These are phyloP conservation scores for Alternaria arbusti DNA, from an alignment of 2,329 filamentous ascomycete species.

Conservation along the genomic window DNA sequence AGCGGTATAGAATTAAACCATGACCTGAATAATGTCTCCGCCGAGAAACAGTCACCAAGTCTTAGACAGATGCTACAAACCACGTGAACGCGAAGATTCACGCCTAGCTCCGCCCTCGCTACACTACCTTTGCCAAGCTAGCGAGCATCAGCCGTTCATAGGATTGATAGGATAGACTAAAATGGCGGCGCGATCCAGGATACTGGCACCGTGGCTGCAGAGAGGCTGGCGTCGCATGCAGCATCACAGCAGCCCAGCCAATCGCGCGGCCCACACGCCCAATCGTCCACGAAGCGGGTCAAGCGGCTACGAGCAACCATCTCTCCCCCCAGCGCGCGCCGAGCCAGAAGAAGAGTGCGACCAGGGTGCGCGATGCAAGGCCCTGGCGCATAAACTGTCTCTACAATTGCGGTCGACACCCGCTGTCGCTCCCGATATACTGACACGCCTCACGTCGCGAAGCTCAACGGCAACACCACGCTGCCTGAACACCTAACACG, in stretches of 20 bases:
- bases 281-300: constrained; percentile 16
- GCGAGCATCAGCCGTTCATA: constrained; percentile 19
- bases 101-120: constrained; percentile 11
- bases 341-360: constrained; percentile 2
- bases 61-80: neutral
- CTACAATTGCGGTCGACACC: constrained; percentile 40
- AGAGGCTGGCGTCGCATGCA: constrained; percentile 30
- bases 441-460: constrained; percentile 48
- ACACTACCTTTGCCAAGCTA: constrained; percentile 22
- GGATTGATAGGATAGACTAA: constrained; percentile 23
- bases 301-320: constrained; percentile 32
- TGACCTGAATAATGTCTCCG: neutral
- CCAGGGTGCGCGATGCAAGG: neutral
- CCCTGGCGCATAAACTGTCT: constrained; percentile 42
- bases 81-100: constrained; percentile 28
- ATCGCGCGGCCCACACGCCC: constrained; percentile 12
- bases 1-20: constrained; percentile 12
- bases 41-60: neutral
- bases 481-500: constrained; percentile 39
- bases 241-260: constrained; percentile 26
- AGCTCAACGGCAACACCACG: constrained; percentile 25
- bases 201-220: constrained; percentile 26
- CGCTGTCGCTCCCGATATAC: constrained; percentile 34
- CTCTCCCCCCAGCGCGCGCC: constrained; percentile 11
- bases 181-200: constrained; percentile 22